Conservation (phyloP, 2,329 filamentous ascomycete species). For the Zalaria sp. region DNA sequence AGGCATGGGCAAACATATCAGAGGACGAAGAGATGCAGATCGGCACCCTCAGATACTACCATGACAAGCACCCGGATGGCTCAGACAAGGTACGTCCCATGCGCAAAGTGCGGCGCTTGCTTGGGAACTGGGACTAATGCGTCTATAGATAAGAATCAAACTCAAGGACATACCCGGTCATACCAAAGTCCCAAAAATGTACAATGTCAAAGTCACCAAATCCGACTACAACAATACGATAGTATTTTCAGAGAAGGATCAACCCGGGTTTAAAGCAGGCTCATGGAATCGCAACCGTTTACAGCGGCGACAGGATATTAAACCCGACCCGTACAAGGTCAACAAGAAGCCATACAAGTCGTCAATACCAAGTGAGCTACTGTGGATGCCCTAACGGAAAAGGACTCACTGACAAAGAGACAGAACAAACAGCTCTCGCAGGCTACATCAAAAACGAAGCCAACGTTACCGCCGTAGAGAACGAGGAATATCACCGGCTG, state of each 20-base stretch:
- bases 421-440: constrained; percentile 65
- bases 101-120: not conserved
- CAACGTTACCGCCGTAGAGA: constrained; percentile 60
- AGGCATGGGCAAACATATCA: constrained; percentile 61
- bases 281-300: constrained; percentile 11
- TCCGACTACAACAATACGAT: constrained; percentile 68
- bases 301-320: constrained; percentile 8
- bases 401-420: constrained; percentile 2
- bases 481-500: constrained; percentile 52
- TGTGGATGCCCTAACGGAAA: too few relatives aligned
- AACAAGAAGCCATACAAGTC: constrained; percentile 14
- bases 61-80: constrained; percentile 8
- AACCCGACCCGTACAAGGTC: constrained; percentile 3
- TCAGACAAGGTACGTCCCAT: constrained; percentile 1
- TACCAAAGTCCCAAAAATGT: constrained; percentile 70
- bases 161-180: constrained; percentile 55
- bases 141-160: constrained; percentile 38
- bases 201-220: constrained; percentile 60
- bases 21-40: constrained; percentile 73
- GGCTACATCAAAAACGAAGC: constrained; percentile 65
- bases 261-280: constrained; percentile 55
- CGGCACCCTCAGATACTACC: constrained; percentile 49
- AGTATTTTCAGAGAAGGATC: constrained; percentile 85
- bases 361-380: constrained; percentile 7
- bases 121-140: not conserved